phyloP scores from a whole-genome alignment of 768 basidiomycete genomes.

The Cyathus striatus region DNA sequence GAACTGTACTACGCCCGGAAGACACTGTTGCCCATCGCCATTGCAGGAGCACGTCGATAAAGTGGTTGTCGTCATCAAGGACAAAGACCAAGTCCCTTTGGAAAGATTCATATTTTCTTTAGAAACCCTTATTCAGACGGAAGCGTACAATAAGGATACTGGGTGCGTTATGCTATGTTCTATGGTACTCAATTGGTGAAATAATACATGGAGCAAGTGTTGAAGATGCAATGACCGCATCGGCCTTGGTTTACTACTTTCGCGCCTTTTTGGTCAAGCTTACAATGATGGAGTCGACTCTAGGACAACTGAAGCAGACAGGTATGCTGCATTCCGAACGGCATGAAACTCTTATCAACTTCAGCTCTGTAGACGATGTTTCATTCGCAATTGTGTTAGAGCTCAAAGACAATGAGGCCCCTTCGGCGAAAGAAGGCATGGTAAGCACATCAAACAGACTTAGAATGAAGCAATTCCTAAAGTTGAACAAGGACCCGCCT shows the following conservation, averaged over 20 bases:
- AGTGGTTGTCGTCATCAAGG: conserved; percentile 81
- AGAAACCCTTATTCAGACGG: conserved; percentile 74
- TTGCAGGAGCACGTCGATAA: conserved; percentile 72
- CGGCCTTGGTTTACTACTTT: conserved; percentile 68
- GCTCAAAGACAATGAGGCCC: conserved; percentile 60
- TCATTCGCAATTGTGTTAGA: conserved; percentile 85
- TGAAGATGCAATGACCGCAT: conserved; percentile 62
- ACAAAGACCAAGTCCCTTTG: conserved; percentile 72
- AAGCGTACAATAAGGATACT: conserved; percentile 63
- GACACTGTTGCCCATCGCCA: not conserved
- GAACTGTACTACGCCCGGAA: not conserved
- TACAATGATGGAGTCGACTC: conserved; percentile 67
- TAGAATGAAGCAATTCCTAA: not conserved
- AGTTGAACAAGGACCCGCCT: conserved; percentile 49
- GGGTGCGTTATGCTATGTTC: conserved; percentile 35
- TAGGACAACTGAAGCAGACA: conserved; percentile 52
- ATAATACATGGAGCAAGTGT: conserved; percentile 48
- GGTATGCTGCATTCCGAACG: too few species aligned
- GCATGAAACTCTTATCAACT: not conserved
- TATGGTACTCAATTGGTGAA: conserved; percentile 1
- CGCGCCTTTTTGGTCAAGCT: conserved; percentile 82
- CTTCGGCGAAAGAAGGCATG: conserved; percentile 45
- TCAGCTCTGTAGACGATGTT: conserved; percentile 44
- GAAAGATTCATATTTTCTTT: conserved; percentile 89
- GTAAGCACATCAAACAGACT: conserved; percentile 14